phyloP scores from a whole-genome alignment of 2,329 filamentous ascomycete species.

The Diaporthe capsici region DNA sequence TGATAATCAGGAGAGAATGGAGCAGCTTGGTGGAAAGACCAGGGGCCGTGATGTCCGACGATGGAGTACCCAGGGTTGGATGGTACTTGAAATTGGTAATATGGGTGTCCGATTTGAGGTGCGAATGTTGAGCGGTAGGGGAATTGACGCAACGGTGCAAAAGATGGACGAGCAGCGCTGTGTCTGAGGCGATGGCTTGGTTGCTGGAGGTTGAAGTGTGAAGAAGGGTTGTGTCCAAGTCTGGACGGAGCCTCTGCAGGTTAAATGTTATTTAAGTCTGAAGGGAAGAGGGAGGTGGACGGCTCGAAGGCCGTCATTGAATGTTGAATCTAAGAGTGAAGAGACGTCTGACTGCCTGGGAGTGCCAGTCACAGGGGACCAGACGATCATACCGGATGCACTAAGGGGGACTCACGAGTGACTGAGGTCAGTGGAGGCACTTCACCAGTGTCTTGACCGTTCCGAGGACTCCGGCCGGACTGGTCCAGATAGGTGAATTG shows the following conservation, averaged over 20 bases:
- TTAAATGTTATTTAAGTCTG: background rate
- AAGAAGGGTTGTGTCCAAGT: background rate
- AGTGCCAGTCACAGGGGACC: background rate
- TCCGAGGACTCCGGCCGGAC: background rate
- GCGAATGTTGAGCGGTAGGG: background rate
- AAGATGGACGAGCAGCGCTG: background rate
- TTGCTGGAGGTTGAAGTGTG: background rate
- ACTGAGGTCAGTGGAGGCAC: background rate
- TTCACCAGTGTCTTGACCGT: background rate
- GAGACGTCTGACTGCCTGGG: background rate
- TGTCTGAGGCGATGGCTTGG: background rate
- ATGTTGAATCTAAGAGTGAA: background rate
- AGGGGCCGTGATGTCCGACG: conserved; percentile 3
- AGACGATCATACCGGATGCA: background rate
- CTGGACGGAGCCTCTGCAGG: background rate
- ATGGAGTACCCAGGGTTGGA: background rate
- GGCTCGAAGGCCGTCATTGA: background rate
- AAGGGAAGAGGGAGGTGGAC: background rate
- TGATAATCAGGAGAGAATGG: background rate
- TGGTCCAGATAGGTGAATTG: conserved; percentile 38
- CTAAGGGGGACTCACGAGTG: conserved; percentile 18
- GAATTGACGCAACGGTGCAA: background rate
- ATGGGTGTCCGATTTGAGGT: background rate
- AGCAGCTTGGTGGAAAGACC: background rate
- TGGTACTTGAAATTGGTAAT: background rate